Conservation (phyloP, 345 rosid genomes). For the Euphorbia tirucalli region DNA sequence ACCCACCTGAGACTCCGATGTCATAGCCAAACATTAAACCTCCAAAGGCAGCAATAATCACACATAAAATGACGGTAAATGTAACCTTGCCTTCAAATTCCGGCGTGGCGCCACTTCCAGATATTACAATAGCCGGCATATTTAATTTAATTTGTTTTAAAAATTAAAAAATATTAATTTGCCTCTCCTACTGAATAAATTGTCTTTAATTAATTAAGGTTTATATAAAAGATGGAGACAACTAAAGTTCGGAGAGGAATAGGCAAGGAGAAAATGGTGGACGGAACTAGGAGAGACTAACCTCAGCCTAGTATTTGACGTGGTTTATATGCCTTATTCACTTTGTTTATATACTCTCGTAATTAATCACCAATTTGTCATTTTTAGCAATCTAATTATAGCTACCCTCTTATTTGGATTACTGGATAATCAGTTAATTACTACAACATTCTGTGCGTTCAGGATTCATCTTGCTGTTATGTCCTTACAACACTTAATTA, state of each 20-base stretch:
- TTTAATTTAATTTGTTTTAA: neutral
- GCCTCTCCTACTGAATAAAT: neutral
- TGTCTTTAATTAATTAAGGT: neutral
- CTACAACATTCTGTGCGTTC: neutral
- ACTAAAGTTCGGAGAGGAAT: neutral
- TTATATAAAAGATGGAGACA: neutral
- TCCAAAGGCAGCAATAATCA: conserved; percentile 42
- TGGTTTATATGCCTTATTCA: neutral
- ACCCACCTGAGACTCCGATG: conserved; percentile 46
- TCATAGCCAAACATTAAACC: conserved; percentile 70
- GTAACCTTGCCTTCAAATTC: conserved; percentile 16
- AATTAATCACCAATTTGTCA: too few species aligned
- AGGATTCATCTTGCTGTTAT: neutral
- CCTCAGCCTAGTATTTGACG: neutral
- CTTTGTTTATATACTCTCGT: neutral
- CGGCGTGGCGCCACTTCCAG: neutral
- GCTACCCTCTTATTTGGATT: neutral
- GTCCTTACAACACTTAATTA: neutral
- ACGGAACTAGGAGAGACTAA: neutral
- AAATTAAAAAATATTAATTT: too few species aligned
- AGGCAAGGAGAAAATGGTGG: neutral
- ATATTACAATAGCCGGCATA: conserved; percentile 15
- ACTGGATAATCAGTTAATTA: neutral
- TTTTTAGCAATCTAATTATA: neutral
- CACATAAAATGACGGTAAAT: conserved; percentile 9